Conservation (phyloP, 108 stramenopile genomes). For the Stephanodiscus triporus region DNA sequence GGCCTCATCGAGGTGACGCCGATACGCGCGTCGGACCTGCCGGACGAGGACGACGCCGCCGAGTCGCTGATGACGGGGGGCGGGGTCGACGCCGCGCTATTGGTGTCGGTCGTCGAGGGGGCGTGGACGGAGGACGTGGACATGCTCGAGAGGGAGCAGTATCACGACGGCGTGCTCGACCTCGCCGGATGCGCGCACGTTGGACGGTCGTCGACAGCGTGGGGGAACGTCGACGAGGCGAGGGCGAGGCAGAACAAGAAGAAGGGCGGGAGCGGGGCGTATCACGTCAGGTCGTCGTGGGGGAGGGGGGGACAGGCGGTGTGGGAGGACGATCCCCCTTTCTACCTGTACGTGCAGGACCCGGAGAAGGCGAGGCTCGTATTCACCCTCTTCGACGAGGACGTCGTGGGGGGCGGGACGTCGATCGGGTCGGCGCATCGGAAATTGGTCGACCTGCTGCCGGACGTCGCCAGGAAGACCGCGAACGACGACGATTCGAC, state of each 20-base stretch:
- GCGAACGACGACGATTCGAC: constrained; percentile 35
- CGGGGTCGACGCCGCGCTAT: constrained; percentile 68
- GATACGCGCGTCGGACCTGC: constrained; percentile 57
- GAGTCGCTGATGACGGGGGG: constrained; percentile 67
- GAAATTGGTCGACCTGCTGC: constrained; percentile 57
- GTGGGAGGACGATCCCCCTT: constrained; percentile 76
- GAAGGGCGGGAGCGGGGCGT: constrained; percentile 60
- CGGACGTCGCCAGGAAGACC: constrained; percentile 28
- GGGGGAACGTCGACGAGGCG: constrained; percentile 73
- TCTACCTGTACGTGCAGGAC: constrained; percentile 84
- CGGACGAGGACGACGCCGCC: constrained; percentile 73
- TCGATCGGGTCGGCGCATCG: constrained; percentile 67
- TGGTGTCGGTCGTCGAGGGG: constrained; percentile 74
- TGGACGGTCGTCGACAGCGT: constrained; percentile 70
- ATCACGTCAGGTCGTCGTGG: constrained; percentile 75
- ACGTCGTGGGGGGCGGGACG: constrained; percentile 63
- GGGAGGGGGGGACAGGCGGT: constrained; percentile 68
- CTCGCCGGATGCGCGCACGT: constrained; percentile 82
- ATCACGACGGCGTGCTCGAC: constrained; percentile 76
- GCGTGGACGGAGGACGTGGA: constrained; percentile 77
- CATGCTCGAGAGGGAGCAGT: constrained; percentile 69
- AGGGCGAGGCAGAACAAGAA: constrained; percentile 53
- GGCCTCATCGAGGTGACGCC: constrained; percentile 78
- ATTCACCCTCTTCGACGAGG: constrained; percentile 78
- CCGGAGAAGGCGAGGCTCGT: constrained; percentile 65